These are phyloP conservation scores for Euphrasia confusa DNA, from an alignment of 257 asterid genomes.

Conservation along the genomic window DNA sequence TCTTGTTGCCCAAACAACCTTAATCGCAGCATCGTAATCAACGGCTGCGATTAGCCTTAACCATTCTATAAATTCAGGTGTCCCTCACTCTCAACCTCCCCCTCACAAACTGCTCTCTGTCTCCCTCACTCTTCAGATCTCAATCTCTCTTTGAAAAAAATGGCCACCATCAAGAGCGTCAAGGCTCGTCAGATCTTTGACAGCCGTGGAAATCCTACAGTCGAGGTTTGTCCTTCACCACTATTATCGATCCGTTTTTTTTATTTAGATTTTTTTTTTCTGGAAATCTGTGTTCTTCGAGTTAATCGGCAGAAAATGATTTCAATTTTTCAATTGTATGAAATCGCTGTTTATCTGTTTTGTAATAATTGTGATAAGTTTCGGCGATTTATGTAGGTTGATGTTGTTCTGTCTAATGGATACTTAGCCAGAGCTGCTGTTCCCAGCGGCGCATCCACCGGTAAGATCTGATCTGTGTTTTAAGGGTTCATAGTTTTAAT, in stretches of 20 bases:
- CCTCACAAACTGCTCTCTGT: background rate
- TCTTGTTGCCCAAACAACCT: slow-evolving; percentile 35
- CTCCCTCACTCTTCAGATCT: slow-evolving; percentile 20
- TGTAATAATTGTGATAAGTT: background rate
- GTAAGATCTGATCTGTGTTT: slow-evolving; percentile 35
- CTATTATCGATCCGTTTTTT: slow-evolving; percentile 19
- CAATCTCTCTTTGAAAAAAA: slow-evolving; percentile 23
- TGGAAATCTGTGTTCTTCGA: background rate
- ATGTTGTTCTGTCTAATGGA: slow-evolving; percentile 54
- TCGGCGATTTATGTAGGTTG: slow-evolving; percentile 44
- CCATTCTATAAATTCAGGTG: slow-evolving; percentile 34
- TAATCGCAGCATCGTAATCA: slow-evolving; percentile 25
- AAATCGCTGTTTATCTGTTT: background rate
- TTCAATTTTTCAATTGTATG: background rate
- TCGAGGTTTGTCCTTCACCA: slow-evolving; percentile 52
- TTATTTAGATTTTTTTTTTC: background rate
- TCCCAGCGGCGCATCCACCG: slow-evolving; percentile 95
- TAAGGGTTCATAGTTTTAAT: background rate
- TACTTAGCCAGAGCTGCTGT: slow-evolving; percentile 75
- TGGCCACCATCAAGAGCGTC: slow-evolving; percentile 72
- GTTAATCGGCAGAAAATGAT: background rate
- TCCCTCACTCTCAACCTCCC: slow-evolving; percentile 2
- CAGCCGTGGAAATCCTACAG: slow-evolving; percentile 96
- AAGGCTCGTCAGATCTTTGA: slow-evolving; percentile 96
- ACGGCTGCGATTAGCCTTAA: slow-evolving; percentile 42